Percentiles rank a stretch among this genome's conserved stretches.
Conservation (phyloP, 352 stramenopile species). For the Globisporangium solare region DNA sequence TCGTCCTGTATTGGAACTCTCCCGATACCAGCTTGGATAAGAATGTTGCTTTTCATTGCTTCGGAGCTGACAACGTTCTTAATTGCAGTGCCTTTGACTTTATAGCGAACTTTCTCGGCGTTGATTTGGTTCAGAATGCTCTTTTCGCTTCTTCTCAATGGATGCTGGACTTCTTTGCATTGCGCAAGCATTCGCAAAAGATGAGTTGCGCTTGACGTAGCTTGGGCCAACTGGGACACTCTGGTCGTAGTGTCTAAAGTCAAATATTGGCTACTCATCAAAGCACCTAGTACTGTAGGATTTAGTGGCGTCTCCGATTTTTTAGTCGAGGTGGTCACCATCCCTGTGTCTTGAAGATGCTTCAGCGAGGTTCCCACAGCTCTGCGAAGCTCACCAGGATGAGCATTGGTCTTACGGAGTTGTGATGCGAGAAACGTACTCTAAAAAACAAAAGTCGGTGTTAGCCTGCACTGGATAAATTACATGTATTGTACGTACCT, state of each 20-base stretch:
- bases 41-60: slow-evolving; percentile 29
- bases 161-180: slow-evolving; percentile 23
- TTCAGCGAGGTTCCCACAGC: slow-evolving; percentile 27
- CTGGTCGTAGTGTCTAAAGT: slow-evolving; percentile 53
- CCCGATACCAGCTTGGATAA: slow-evolving; percentile 32
- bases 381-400: background rate
- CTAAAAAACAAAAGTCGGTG: background rate
- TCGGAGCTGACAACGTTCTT: slow-evolving; percentile 13
- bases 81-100: background rate
- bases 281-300: slow-evolving; percentile 27
- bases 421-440: slow-evolving; percentile 12
- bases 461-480: background rate
- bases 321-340: slow-evolving; percentile 15
- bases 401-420: background rate
- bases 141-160: slow-evolving; percentile 28
- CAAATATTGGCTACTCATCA: slow-evolving; percentile 75
- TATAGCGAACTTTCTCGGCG: slow-evolving; percentile 14
- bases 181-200: slow-evolving; percentile 21
- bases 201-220: slow-evolving; percentile 7
- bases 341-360: slow-evolving; percentile 27
- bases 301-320: slow-evolving; percentile 22
- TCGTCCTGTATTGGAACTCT: slow-evolving; percentile 8
- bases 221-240: slow-evolving; percentile 25
- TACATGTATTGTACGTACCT: slow-evolving; percentile 4
- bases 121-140: slow-evolving; percentile 22